Base-by-base conservation (phyloP, 2,329 filamentous ascomycete genomes). In the Teratosphaeria viscida region DNA sequence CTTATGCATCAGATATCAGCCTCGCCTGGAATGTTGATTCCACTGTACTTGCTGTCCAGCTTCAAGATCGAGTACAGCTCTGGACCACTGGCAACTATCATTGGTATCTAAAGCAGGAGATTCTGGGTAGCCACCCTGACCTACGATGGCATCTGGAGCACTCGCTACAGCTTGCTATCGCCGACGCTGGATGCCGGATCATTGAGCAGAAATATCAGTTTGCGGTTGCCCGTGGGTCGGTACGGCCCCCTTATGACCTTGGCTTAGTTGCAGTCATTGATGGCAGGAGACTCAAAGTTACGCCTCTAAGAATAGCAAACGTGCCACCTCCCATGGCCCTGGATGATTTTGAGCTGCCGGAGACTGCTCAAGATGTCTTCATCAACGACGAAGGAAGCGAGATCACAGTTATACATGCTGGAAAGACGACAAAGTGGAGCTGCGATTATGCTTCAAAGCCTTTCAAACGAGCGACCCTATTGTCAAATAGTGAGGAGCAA, bases 61-160 rank as follows among this genome's bases (percentile, higher is more conserved):
- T 92, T 66, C 78, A 79, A 35, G 83, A 91, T 64, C 82, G 84
- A 59, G 77, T 94, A n/a, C 94, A 99, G 70, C 78, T 99, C 1
- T 99, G 94, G 94, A 96, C 91, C 0, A 96, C 88, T 81, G 89
- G 90, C 23, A 99, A 99, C 72, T 99, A 99, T 67, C 90, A 97
- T 71, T 99, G 94, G 83, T 97, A 97, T 72, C 79, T 99, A 16
- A 99, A 99, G 76, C 91, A 96, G 72, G 91, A 96, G 71, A 79
- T 96, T 26, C 75, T 68, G 66, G 32, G 49, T 23, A 66, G 64
- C 34, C 59, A 60, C 54, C 70, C 62, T 59, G 70, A 10, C 58
- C 32, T 53, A 27, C 49, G 16, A 16, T 99, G 94, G 94, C 90
- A 99, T 72, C 84, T 90, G 1, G 94, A 97, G 70, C 91, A 88